Conservation (phyloP, 345 rosid genomes). For the Barbarea vulgaris region DNA sequence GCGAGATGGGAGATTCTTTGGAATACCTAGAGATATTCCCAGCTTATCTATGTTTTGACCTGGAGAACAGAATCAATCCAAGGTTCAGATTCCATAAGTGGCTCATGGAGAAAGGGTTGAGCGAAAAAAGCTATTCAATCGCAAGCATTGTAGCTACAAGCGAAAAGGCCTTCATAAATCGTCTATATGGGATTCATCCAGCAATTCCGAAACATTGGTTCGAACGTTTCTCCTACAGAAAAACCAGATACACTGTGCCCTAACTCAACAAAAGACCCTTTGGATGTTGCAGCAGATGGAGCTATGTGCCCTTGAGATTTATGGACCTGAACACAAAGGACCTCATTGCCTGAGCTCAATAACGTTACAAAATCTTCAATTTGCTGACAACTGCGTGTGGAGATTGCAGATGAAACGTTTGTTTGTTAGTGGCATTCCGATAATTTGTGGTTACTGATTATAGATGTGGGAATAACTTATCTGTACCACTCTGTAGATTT, state of each 20-base stretch:
- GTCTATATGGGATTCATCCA: conserved; percentile 62
- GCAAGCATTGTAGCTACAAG: conserved; percentile 72
- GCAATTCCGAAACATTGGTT: conserved; percentile 64
- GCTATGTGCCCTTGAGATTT: background rate
- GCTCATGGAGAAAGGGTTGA: conserved; percentile 56
- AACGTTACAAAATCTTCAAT: background rate
- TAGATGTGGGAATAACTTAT: conserved; percentile 2
- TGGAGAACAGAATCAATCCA: conserved; percentile 66
- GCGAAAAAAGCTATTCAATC: conserved; percentile 49
- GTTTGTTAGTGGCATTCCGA: conserved; percentile 3
- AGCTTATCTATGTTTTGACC: conserved; percentile 59
- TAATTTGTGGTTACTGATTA: background rate
- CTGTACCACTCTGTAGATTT: conserved; percentile 4
- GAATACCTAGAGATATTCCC: conserved; percentile 54
- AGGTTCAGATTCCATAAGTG: conserved; percentile 56
- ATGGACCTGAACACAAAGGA: conserved; percentile 1
- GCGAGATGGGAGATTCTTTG: conserved; percentile 53
- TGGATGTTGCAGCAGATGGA: conserved; percentile 14
- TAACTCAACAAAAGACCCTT: conserved; percentile 1
- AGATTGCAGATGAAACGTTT: conserved; percentile 5
- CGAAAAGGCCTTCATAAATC: conserved; percentile 57
- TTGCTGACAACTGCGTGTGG: background rate
- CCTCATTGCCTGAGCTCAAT: background rate
- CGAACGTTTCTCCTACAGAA: conserved; percentile 46
- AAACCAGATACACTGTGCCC: conserved; percentile 17